Evolutionary conservation across 2,329 filamentous ascomycete species (phyloP), one percentile per base, ranked within the genome.

Genomic region (Dothistroma septosporum): DNA sequence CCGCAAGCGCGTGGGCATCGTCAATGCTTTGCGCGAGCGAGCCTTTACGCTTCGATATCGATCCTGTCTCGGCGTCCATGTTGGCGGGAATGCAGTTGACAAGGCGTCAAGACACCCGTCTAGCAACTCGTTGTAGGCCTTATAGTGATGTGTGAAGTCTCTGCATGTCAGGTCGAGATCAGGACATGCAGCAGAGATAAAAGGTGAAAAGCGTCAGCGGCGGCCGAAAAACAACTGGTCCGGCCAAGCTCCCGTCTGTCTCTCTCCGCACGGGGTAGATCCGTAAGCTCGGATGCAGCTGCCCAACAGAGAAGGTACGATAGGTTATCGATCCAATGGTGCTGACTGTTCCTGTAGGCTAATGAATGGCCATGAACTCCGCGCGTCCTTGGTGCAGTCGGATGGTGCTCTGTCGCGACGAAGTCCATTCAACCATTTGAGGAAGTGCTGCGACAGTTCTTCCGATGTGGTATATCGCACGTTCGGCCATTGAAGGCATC

Each of bases 1-100:
- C 73, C 2, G 75, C 76, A 55, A 79, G 72, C 55, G 76, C 73
- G 49, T 70, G 72, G 21, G 76, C 77, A 76, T 79, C 76, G 56
- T 64, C 44, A 14, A 61, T 50, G 19, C 53, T 58, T 52, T 62
- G 60, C 12, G 24, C 47, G 35, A 53, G 10, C 4, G 61, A 58
- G 37, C 19, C 54, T 49, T 64, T 62, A 35, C 53, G 53, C 22
- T 57, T 47, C 16, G 32, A 46, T 10, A 32, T 22, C 7, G 57
- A 50, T 47, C 22, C 52, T 16, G 49, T 46, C 59, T 64, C 59
- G 31, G 63, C 21, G 53, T 65, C 64, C 55, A 62, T 61, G 12
- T 33, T 56, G 9, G 14, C 16, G 47, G 7, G 31, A 9, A 24
- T 21, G 22, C 47, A 16, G n/a, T 50, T 28, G 24, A 44, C 16